These are phyloP conservation scores for Colletotrichum chrysophilum DNA, from an alignment of 2,329 filamentous ascomycete species.

Conservation along the genomic window DNA sequence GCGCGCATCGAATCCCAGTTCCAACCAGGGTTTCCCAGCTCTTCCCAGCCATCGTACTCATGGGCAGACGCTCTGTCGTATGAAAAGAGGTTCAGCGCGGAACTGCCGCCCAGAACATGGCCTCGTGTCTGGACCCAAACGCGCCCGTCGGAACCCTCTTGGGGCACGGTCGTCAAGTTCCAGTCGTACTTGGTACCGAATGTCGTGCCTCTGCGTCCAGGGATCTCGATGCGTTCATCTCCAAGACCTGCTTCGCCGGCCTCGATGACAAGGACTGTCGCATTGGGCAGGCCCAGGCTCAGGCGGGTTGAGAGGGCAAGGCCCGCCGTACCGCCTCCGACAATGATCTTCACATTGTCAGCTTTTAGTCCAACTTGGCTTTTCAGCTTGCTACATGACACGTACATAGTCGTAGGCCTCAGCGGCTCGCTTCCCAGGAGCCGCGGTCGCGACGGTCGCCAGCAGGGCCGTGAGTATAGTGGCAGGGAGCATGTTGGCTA, in stretches of 20 bases:
- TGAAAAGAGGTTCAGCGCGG: constrained; percentile 46
- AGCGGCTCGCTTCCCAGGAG: not conserved
- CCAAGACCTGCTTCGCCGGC: constrained; percentile 28
- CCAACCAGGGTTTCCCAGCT: constrained; percentile 38
- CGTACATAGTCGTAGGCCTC: not conserved
- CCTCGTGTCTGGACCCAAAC: constrained; percentile 43
- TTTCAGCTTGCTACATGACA: not conserved
- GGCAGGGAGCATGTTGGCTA: not conserved
- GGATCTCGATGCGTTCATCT: constrained; percentile 29
- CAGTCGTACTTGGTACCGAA: constrained; percentile 34
- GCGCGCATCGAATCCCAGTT: constrained; percentile 38
- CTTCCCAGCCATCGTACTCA: constrained; percentile 38
- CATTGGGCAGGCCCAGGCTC: constrained; percentile 21
- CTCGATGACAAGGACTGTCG: constrained; percentile 32
- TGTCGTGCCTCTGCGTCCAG: constrained; percentile 27
- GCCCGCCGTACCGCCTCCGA: constrained; percentile 15
- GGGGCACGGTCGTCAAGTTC: constrained; percentile 43
- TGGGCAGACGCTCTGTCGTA: constrained; percentile 33
- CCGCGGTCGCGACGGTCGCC: not conserved
- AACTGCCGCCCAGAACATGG: constrained; percentile 50
- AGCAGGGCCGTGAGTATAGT: not conserved
- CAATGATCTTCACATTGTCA: constrained; percentile 18
- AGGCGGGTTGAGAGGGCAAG: constrained; percentile 21
- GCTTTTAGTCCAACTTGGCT: not conserved
- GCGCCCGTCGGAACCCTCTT: constrained; percentile 39